A percentile compares a stretch with the other conserved stretches of the same genome.
These are phyloP conservation scores for Tricholoma sp. DNA, from an alignment of 768 basidiomycete genomes.

Conservation along the genomic window DNA sequence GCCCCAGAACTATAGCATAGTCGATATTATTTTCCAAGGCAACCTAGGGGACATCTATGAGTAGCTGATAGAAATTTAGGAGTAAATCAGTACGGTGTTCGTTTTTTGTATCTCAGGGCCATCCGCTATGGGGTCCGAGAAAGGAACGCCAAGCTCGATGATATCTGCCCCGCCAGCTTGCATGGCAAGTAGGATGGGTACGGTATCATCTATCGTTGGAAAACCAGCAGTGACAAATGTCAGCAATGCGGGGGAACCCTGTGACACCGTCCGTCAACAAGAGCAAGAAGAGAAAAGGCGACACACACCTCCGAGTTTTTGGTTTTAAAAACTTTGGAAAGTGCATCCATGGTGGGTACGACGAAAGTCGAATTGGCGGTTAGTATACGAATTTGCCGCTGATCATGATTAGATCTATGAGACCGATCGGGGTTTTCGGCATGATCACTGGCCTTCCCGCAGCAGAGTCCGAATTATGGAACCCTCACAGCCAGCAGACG, in stretches of 20 bases:
- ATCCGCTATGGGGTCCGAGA: conserved; percentile 96
- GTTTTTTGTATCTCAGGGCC: conserved; percentile 90
- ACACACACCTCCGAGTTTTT: conserved; percentile 53
- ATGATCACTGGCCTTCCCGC: not conserved
- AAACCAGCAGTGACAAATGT: conserved; percentile 96
- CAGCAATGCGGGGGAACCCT: conserved; percentile 62
- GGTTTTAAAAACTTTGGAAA: conserved; percentile 64
- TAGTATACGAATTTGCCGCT: too few species aligned
- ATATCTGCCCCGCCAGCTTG: conserved; percentile 91
- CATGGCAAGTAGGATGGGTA: conserved; percentile 86
- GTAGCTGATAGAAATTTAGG: not conserved
- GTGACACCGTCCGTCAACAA: not conserved
- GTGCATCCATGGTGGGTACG: conserved; percentile 55
- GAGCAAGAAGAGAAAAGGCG: not conserved
- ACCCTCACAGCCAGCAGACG: conserved; percentile 45
- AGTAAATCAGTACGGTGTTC: conserved; percentile 60
- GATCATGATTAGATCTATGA: not conserved
- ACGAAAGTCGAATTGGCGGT: conserved; percentile 8
- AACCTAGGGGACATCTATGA: conserved; percentile 44
- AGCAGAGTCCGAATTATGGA: conserved; percentile 50
- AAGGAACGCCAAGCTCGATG: conserved; percentile 93
- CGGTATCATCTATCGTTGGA: conserved; percentile 73
- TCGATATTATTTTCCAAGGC: conserved; percentile 80
- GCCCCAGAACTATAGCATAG: conserved; percentile 67
- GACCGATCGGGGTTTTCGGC: not conserved